Conservation (phyloP, 106 monocot genomes). For the Vanilla planifolia region DNA sequence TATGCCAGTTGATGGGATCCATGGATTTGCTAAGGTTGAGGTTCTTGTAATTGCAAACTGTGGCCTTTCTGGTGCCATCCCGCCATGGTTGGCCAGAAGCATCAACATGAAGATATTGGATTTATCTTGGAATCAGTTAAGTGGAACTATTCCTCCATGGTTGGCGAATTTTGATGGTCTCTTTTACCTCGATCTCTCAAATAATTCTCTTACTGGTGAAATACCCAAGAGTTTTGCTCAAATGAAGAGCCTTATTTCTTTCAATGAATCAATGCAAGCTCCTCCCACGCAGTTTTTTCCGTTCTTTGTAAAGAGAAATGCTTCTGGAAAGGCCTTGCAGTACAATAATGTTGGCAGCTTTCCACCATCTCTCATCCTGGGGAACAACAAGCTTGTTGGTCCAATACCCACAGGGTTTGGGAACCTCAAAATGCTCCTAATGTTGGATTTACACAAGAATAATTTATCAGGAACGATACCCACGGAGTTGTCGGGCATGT, state of each 20-base stretch:
- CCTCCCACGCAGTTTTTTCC: constrained; percentile 12
- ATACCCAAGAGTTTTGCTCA: constrained; percentile 29
- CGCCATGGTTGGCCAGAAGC: constrained; percentile 29
- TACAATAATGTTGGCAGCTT: constrained; percentile 33
- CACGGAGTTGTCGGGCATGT: constrained; percentile 30
- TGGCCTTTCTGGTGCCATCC: constrained; percentile 31
- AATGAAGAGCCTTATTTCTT: constrained; percentile 19
- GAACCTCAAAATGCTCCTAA: constrained; percentile 25
- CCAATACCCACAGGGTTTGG: constrained; percentile 24
- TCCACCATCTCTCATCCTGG: constrained; percentile 29
- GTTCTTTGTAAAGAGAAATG: constrained; percentile 24
- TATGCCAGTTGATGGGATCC: constrained; percentile 25
- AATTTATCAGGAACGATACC: constrained; percentile 39
- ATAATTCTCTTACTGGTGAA: constrained; percentile 46
- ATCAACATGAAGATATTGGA: constrained; percentile 35
- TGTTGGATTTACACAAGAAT: constrained; percentile 36
- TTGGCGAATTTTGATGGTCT: constrained; percentile 26
- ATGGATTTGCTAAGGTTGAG: constrained; percentile 32
- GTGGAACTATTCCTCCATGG: constrained; percentile 44
- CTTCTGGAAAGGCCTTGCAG: constrained; percentile 11
- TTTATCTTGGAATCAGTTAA: constrained; percentile 46
- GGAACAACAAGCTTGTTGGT: constrained; percentile 27
- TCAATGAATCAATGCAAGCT: not conserved
- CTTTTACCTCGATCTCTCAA: constrained; percentile 57
- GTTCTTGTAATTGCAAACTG: constrained; percentile 54